Conservation (phyloP, 1,284 basidiomycete genomes). For the Binderoboletus segoi region DNA sequence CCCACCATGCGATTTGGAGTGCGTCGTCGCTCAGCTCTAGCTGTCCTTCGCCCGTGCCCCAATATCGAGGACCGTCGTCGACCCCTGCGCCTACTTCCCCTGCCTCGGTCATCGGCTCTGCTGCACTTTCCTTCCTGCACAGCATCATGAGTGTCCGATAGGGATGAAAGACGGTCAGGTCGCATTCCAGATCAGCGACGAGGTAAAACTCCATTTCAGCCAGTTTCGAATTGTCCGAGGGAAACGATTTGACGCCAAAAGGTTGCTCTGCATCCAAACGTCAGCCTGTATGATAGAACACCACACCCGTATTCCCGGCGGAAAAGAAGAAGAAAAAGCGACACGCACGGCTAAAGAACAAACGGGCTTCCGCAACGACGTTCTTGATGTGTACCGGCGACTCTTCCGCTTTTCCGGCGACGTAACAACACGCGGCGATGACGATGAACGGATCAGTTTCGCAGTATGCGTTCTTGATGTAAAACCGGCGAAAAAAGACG, state of each 20-base stretch:
- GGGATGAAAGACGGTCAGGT: slow-evolving; percentile 91
- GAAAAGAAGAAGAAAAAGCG: neutral
- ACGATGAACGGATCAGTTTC: slow-evolving; percentile 95
- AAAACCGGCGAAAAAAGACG: slow-evolving; percentile 94
- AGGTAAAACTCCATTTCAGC: slow-evolving; percentile 99
- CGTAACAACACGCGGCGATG: slow-evolving; percentile 90
- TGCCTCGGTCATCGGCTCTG: slow-evolving; percentile 54
- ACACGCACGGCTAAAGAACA: slow-evolving; percentile 74
- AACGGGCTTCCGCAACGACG: slow-evolving; percentile 82
- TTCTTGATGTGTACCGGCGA: slow-evolving; percentile 94
- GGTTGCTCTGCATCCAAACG: slow-evolving; percentile 47
- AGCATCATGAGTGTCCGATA: slow-evolving; percentile 86
- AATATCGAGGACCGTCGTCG: slow-evolving; percentile 66
- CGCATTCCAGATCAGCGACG: slow-evolving; percentile 94
- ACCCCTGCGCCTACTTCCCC: slow-evolving; percentile 64
- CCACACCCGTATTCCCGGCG: too few relatives aligned
- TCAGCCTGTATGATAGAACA: neutral
- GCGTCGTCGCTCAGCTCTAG: slow-evolving; percentile 69
- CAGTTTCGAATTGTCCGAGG: slow-evolving; percentile 85
- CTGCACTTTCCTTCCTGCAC: slow-evolving; percentile 55
- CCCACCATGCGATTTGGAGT: slow-evolving; percentile 76
- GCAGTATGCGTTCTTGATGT: slow-evolving; percentile 90
- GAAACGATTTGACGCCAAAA: slow-evolving; percentile 75
- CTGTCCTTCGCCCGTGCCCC: slow-evolving; percentile 72
- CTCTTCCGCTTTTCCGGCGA: slow-evolving; percentile 97